Evolutionary conservation across 306 rosid genomes (phyloP).

Genomic region (Cucurbita moschata): DNA sequence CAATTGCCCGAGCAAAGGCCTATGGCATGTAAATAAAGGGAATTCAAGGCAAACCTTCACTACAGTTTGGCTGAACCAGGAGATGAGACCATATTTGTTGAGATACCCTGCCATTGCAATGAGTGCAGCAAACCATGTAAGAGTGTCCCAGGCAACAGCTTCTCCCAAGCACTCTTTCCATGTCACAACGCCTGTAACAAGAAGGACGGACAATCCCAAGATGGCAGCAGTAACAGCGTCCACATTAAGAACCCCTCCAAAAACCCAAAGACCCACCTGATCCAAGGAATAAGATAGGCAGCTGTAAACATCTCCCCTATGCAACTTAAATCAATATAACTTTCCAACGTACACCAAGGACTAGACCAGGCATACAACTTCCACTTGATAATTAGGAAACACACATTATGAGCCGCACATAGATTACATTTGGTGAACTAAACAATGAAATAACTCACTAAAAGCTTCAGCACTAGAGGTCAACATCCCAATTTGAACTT

Average conservation of each 20-base stretch:
- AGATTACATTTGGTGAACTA: background rate
- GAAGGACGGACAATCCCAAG: conserved; percentile 80
- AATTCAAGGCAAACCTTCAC: conserved; percentile 61
- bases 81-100: conserved; percentile 93
- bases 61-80: conserved; percentile 94
- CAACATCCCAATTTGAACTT: background rate
- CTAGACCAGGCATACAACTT: background rate
- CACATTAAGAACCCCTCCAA: conserved; percentile 57
- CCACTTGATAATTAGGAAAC: background rate
- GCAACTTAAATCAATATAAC: background rate
- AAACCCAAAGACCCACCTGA: conserved; percentile 96
- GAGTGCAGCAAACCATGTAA: conserved; percentile 99
- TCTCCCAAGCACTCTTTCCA: conserved; percentile 99
- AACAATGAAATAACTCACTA: background rate
- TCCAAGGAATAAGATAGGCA: conserved; percentile 1
- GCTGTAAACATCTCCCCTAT: background rate
- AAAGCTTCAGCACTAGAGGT: background rate
- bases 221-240: conserved; percentile 96
- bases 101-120: conserved; percentile 99
- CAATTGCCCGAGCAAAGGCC: background rate
- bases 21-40: background rate
- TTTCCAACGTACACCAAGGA: background rate
- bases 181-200: conserved; percentile 84
- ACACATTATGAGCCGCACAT: background rate
- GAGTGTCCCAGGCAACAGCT: conserved; percentile 98